phyloP scores from a whole-genome alignment of 495 filamentous ascomycete species.

The Xylaria cubensis region DNA sequence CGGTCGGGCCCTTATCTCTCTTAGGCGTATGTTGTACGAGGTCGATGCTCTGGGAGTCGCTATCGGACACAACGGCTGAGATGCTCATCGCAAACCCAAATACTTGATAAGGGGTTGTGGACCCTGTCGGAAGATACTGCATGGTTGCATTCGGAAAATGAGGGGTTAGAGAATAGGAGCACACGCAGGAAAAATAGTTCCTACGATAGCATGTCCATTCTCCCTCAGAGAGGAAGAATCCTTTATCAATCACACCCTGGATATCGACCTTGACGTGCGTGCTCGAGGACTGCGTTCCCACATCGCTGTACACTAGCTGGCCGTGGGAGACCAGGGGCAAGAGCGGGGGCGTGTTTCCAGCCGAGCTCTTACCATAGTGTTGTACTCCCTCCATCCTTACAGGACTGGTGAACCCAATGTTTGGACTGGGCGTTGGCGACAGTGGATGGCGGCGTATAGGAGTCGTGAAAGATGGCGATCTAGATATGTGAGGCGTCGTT shows the following conservation, averaged over 20 bases:
- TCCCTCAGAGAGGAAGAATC: conserved; percentile 83
- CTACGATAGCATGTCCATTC: conserved; percentile 97
- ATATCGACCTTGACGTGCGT: conserved; percentile 74
- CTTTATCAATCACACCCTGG: conserved; percentile 86
- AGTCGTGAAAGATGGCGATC: conserved; percentile 55
- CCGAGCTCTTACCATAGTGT: conserved; percentile 49
- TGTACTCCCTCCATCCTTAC: conserved; percentile 54
- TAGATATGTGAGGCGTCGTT: conserved; percentile 53
- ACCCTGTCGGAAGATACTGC: conserved; percentile 48
- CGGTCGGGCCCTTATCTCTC: conserved; percentile 88
- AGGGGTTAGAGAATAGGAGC: conserved; percentile 73
- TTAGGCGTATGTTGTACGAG: conserved; percentile 96
- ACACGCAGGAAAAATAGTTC: conserved; percentile 92
- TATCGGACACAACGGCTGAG: conserved; percentile 82
- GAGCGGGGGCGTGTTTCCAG: conserved; percentile 64
- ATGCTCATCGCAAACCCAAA: conserved; percentile 84
- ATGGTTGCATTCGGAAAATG: conserved; percentile 46
- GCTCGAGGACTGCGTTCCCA: conserved; percentile 40
- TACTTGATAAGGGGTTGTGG: conserved; percentile 53
- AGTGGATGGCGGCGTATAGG: conserved; percentile 57
- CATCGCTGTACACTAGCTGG: conserved; percentile 64
- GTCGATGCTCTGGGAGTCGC: conserved; percentile 79
- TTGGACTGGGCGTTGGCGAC: conserved; percentile 56
- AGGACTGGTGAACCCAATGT: conserved; percentile 48
- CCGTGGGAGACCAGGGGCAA: conserved; percentile 63